These are phyloP conservation scores for Fusarium sp. DNA, from an alignment of 2,329 filamentous ascomycete species.

Conservation along the genomic window DNA sequence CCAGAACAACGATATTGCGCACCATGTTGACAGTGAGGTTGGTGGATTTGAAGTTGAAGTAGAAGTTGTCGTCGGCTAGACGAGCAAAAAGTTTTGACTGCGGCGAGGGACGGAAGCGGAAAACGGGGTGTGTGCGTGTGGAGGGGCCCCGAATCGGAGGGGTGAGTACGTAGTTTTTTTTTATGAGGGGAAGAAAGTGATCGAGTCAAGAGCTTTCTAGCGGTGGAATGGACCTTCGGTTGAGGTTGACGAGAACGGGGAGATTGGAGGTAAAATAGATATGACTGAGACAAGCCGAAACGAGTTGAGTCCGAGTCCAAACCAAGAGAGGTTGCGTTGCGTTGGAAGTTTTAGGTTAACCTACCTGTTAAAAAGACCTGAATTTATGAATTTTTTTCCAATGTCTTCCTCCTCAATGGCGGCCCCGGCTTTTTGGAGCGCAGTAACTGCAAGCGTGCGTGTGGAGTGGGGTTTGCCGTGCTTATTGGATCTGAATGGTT, in stretches of 20 bases:
- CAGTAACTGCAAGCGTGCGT: constrained; percentile 16
- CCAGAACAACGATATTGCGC: constrained; percentile 92
- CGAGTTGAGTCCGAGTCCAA: constrained; percentile 29
- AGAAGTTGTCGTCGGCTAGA: constrained; percentile 26
- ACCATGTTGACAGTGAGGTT: constrained; percentile 71
- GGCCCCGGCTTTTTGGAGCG: constrained; percentile 40
- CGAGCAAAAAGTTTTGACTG: constrained; percentile 43
- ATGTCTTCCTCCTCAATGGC: constrained; percentile 30
- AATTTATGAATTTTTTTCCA: constrained; percentile 29
- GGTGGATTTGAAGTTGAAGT: constrained; percentile 23
- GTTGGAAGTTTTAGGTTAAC: constrained; percentile 35
- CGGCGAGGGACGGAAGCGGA: constrained; percentile 45
- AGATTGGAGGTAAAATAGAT: constrained; percentile 8
- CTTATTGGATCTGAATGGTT: constrained; percentile 42
- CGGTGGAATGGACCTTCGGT: constrained; percentile 21
- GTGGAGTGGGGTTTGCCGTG: constrained; percentile 32
- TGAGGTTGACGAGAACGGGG: constrained; percentile 9
- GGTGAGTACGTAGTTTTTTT: constrained; percentile 29
- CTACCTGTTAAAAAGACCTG: constrained; percentile 22
- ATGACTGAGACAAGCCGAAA: constrained; percentile 33
- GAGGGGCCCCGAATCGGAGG: constrained; percentile 47
- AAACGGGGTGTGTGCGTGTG: constrained; percentile 38
- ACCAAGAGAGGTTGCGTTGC: constrained; percentile 15
- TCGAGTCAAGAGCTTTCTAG: constrained; percentile 18
- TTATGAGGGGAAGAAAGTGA: constrained; percentile 22